Evolutionary conservation across 75 land plant genomes (phyloP), one percentile per base, ranked within the genome.

Genomic region (Adiantum capillusveneris): DNA sequence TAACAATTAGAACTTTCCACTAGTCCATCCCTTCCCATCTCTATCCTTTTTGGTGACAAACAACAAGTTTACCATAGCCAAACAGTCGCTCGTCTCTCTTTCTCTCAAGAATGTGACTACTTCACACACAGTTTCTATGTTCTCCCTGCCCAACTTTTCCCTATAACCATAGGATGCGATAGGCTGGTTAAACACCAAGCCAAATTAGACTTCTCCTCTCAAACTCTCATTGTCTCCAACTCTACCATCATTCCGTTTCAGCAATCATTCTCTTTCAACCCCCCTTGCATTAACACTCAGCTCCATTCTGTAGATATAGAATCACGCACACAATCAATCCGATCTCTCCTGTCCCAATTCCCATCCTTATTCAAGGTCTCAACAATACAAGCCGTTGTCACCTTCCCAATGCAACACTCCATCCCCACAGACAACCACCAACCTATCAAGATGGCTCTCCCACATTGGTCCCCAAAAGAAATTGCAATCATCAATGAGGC

Each of bases 91-190:
- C n/a, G n/a, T n/a, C n/a, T n/a, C n/a, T n/a, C 42, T 39, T 39
- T 39, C 42, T 39, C 42, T 39, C 42, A 9, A 39, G 42, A 39
- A 39, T 39, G 12, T 9, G 13, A 7, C 42, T n/a, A 7, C 42
- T 39, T 39, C 42, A 39, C 42, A 39, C 42, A 39, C 13, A 39
- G 42, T 39, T 39, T 39, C 42, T 39, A 39, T 39, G 42, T 39
- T 39, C 42, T 39, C 42, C 42, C 42, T 39, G 42, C 42, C 42
- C 42, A 39, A 39, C 42, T 39, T 39, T 39, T 39, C 42, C 42
- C 42, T 39, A 39, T 39, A 39, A 13, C 42, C 42, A 39, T 39
- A 39, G 42, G 42, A 39, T 39, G 42, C 13, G 42, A 39, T 39
- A 9, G 42, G 12, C 42, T 39, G 13, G 42, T 39, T 39, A n/a